Evolutionary conservation across 129 eudicot genomes (phyloP).

Genomic region (Arctium lappa): DNA sequence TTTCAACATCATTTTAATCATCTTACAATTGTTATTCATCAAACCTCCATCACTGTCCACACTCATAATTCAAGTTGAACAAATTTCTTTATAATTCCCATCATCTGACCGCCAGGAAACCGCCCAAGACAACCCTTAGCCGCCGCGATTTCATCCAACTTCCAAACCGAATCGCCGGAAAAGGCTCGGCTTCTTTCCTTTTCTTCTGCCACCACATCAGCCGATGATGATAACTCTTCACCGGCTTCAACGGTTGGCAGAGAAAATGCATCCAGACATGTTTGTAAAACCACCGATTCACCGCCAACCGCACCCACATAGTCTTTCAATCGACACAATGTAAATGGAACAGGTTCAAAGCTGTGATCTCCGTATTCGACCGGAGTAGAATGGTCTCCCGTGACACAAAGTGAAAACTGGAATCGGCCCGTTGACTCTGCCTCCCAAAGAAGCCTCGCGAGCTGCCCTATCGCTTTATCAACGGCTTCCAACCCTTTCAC

Average conservation of each 20-base stretch:
- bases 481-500: slow-evolving; percentile 93
- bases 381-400: slow-evolving; percentile 96
- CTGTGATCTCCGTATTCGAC: slow-evolving; percentile 99
- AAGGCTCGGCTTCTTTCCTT: slow-evolving; percentile 32
- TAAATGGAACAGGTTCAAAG: slow-evolving; percentile 89
- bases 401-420: slow-evolving; percentile 72
- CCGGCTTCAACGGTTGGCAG: slow-evolving; percentile 64
- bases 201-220: slow-evolving; percentile 21
- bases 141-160: slow-evolving; percentile 70
- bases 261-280: slow-evolving; percentile 74
- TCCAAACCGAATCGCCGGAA: slow-evolving; percentile 63
- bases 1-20: slow-evolving; percentile 3
- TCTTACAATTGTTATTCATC: not conserved
- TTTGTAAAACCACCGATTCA: slow-evolving; percentile 47
- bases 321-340: slow-evolving; percentile 71
- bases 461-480: slow-evolving; percentile 86
- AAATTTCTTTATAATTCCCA: slow-evolving; percentile 77
- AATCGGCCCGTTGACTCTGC: slow-evolving; percentile 65
- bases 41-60: not conserved
- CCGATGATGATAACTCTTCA: slow-evolving; percentile 36
- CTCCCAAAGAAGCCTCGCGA: slow-evolving; percentile 84
- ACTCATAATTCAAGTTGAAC: slow-evolving; percentile 34
- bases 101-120: slow-evolving; percentile 92
- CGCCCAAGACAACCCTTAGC: slow-evolving; percentile 93
- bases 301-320: slow-evolving; percentile 87